Conservation (phyloP, 192 early-diverging fungal species). For the Anaeromyces robustus region DNA sequence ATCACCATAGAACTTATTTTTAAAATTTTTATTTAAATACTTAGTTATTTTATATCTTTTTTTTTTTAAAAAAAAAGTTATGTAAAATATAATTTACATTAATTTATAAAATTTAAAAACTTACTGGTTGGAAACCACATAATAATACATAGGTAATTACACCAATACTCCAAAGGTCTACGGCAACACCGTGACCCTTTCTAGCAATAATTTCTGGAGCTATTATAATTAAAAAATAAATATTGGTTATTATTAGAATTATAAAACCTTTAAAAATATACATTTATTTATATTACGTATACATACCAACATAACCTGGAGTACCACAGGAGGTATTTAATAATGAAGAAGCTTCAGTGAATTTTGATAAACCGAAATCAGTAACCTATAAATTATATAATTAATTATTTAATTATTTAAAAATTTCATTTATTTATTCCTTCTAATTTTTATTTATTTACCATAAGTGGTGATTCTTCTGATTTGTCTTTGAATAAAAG, state of each 20-base stretch:
- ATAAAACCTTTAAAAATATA: not conserved
- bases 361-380: not conserved
- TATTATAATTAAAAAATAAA: no score
- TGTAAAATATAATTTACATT: not conserved
- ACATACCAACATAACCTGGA: not conserved
- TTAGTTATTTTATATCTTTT: not conserved
- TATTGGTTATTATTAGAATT: not conserved
- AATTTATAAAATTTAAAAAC: not conserved
- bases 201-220: conserved; percentile 52
- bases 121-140: conserved; percentile 35
- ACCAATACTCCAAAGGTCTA: conserved; percentile 62
- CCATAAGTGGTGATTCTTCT: not conserved
- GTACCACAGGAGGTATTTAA: not conserved
- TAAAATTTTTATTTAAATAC: conserved; percentile 1
- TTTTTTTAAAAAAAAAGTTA: conserved; percentile 28
- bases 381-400: not conserved
- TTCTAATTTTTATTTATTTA: not conserved
- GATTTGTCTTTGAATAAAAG: conserved; percentile 14
- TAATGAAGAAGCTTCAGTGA: not conserved
- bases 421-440: no score
- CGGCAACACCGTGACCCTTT: conserved; percentile 42
- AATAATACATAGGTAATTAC: conserved; percentile 38
- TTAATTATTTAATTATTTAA: no score
- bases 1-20: not conserved
- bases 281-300: not conserved